Percentiles rank a stretch among this genome's conserved stretches.
Conservation (phyloP, 163 green algal species). For the Scenedesmus sp. region DNA sequence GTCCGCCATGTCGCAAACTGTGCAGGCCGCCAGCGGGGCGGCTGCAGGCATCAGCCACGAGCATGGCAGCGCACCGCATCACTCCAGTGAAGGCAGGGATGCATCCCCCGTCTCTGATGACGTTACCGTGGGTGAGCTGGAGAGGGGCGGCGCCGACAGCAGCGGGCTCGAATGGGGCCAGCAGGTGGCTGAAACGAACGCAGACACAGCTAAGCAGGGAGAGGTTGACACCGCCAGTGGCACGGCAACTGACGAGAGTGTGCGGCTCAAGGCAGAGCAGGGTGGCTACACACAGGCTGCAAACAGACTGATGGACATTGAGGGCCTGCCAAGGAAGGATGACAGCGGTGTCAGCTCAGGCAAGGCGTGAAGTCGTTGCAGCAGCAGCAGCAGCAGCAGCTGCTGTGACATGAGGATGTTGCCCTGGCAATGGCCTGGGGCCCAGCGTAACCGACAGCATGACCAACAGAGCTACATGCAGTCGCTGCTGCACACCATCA, state of each 20-base stretch:
- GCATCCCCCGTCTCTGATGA: conserved; percentile 25
- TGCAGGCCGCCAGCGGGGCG: conserved; percentile 19
- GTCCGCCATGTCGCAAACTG: conserved; percentile 3
- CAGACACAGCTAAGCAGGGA: not conserved
- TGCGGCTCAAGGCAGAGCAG: conserved; percentile 14
- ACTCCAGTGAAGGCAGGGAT: not conserved
- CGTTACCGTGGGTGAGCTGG: not conserved
- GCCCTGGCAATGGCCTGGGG: not conserved
- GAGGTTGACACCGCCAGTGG: conserved; percentile 35
- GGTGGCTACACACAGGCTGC: conserved; percentile 31
- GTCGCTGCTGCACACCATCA: no score
- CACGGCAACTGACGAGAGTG: conserved; percentile 19
- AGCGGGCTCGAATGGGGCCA: not conserved
- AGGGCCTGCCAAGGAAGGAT: conserved; percentile 23
- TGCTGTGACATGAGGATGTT: not conserved
- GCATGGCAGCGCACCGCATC: not conserved
- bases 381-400: not conserved
- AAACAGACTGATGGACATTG: conserved; percentile 40
- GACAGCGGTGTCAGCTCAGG: not conserved
- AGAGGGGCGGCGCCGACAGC: not conserved
- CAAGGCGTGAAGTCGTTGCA: not conserved
- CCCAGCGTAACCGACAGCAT: not conserved
- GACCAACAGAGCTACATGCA: not conserved
- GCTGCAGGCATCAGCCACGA: not conserved
- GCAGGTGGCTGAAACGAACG: conserved; percentile 20